Evolutionary conservation across 345 rosid species (phyloP).

Genomic region (Sapria himalayana): DNA sequence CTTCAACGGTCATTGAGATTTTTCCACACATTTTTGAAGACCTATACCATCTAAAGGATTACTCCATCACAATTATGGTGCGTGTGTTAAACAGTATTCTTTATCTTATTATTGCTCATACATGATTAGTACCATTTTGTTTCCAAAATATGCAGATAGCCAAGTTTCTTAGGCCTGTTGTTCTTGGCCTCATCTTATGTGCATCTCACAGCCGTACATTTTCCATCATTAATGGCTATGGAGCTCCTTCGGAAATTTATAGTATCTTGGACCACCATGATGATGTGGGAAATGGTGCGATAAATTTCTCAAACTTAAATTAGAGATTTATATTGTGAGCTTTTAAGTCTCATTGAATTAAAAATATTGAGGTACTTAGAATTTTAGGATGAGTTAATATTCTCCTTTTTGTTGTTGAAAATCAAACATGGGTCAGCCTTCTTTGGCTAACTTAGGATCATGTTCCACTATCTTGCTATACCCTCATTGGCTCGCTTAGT

Average conservation of each 20-base stretch:
- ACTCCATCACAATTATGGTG: constrained; percentile 34
- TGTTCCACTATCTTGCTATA: too few species aligned
- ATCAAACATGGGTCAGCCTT: too few species aligned
- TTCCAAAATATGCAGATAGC: constrained; percentile 36
- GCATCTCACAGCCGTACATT: constrained; percentile 83
- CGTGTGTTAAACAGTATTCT: constrained; percentile 9
- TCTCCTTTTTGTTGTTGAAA: too few species aligned
- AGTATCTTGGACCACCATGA: constrained; percentile 83
- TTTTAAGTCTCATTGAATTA: too few species aligned
- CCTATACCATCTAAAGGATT: constrained; percentile 27
- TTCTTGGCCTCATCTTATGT: constrained; percentile 56
- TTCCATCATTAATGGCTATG: constrained; percentile 66
- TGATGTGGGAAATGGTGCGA: constrained; percentile 48
- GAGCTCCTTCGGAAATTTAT: constrained; percentile 67
- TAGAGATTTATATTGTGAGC: too few species aligned
- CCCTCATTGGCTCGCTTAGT: too few species aligned
- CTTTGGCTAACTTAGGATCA: too few species aligned
- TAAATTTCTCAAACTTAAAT: too few species aligned
- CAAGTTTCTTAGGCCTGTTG: constrained; percentile 44
- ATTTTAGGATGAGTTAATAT: too few species aligned
- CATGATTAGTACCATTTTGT: not conserved
- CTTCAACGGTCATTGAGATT: constrained; percentile 88
- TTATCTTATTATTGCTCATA: not conserved
- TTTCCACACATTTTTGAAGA: constrained; percentile 75
- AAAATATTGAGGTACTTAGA: too few species aligned